Evolutionary conservation across 306 rosid species (phyloP).

Genomic region (Ormosia semicastrata): DNA sequence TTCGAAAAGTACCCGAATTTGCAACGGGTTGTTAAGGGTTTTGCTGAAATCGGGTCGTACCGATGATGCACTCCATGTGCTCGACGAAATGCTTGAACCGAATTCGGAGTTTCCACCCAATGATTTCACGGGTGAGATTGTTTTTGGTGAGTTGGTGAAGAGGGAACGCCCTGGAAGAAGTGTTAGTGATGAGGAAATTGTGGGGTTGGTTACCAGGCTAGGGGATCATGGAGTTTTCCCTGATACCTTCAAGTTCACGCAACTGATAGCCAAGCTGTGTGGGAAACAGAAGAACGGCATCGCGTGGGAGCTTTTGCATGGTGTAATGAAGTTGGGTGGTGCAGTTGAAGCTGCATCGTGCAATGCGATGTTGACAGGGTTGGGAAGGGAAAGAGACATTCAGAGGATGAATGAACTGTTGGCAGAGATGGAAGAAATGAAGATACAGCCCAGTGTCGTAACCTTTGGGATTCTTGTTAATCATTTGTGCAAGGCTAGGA

Average conservation of each 20-base stretch:
- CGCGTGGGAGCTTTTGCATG: conserved; percentile 68
- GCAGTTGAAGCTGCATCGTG: conserved; percentile 55
- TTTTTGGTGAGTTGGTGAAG: conserved; percentile 44
- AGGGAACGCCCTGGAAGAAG: conserved; percentile 32
- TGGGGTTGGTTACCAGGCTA: conserved; percentile 50
- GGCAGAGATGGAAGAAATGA: conserved; percentile 63
- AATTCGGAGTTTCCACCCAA: conserved; percentile 39
- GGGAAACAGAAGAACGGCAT: conserved; percentile 38
- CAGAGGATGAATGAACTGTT: conserved; percentile 62
- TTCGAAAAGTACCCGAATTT: conserved; percentile 41
- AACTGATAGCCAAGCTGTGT: conserved; percentile 56
- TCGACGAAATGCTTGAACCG: conserved; percentile 75
- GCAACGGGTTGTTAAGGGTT: conserved; percentile 38
- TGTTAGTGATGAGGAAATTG: conserved; percentile 43
- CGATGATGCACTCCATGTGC: conserved; percentile 50
- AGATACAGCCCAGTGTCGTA: conserved; percentile 49
- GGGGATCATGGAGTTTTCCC: conserved; percentile 49
- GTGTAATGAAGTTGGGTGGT: conserved; percentile 53
- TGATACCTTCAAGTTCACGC: conserved; percentile 46
- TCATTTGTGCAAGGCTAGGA: conserved; percentile 67
- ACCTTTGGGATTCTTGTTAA: conserved; percentile 71
- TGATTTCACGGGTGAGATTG: conserved; percentile 41
- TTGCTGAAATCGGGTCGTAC: conserved; percentile 41
- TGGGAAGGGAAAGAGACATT: conserved; percentile 50
- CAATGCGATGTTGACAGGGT: conserved; percentile 66